These are phyloP conservation scores for Colletotrichum navitas DNA, from an alignment of 2,329 filamentous ascomycete species.

Conservation along the genomic window DNA sequence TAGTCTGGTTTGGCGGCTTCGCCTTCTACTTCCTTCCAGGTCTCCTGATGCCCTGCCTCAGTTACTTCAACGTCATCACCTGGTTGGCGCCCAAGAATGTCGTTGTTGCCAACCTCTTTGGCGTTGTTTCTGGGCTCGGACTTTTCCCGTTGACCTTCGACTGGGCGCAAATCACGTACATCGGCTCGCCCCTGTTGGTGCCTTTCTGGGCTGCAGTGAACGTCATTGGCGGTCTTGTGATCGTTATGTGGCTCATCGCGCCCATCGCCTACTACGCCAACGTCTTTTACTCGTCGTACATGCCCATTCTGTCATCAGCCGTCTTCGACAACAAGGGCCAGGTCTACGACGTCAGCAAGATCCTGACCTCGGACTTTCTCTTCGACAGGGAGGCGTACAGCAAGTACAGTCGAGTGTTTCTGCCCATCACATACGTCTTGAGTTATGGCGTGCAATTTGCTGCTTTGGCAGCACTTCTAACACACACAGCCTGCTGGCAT, in stretches of 20 bases:
- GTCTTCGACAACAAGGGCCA: slow-evolving; percentile 89
- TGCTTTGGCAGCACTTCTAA: slow-evolving; percentile 81
- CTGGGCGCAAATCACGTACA: slow-evolving; percentile 91
- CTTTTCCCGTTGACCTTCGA: slow-evolving; percentile 90
- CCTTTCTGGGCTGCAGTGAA: slow-evolving; percentile 91
- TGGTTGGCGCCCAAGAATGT: slow-evolving; percentile 91
- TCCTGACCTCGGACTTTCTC: slow-evolving; percentile 81
- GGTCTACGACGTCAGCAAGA: slow-evolving; percentile 84
- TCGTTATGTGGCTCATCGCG: slow-evolving; percentile 88
- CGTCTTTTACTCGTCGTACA: slow-evolving; percentile 83
- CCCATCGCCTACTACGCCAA: slow-evolving; percentile 87
- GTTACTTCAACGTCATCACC: slow-evolving; percentile 89
- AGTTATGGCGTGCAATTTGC: slow-evolving; percentile 91
- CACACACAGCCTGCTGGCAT: slow-evolving; percentile 87
- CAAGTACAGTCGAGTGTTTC: slow-evolving; percentile 85
- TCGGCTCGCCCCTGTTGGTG: slow-evolving; percentile 85
- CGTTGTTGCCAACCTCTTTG: slow-evolving; percentile 88
- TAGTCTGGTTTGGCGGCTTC: slow-evolving; percentile 78
- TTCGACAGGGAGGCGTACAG: slow-evolving; percentile 83
- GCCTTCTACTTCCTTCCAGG: slow-evolving; percentile 89
- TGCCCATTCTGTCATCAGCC: slow-evolving; percentile 86
- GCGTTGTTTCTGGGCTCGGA: slow-evolving; percentile 85
- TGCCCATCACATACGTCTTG: slow-evolving; percentile 88
- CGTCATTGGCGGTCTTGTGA: slow-evolving; percentile 81
- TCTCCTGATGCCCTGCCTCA: slow-evolving; percentile 84